Conservation (phyloP, 2,329 filamentous ascomycete species). For the Pseudocercospora ulei region DNA sequence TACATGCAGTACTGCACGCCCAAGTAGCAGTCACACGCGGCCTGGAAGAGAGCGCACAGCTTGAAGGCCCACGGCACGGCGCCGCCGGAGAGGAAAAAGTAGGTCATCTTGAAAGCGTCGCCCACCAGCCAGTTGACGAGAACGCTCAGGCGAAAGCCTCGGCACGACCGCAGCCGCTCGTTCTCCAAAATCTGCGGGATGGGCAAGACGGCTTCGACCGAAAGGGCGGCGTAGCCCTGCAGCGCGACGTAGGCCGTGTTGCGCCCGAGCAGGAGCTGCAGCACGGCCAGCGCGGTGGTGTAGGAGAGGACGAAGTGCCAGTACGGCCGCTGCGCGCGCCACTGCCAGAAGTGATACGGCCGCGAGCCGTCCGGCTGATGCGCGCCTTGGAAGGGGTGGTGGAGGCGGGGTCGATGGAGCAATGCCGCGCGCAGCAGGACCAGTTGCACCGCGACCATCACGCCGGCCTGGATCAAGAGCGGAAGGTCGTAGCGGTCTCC, state of each 20-base stretch:
- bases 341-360: constrained; percentile 75
- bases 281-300: constrained; percentile 49
- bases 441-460: constrained; percentile 52
- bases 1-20: constrained; percentile 67
- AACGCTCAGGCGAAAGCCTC: constrained; percentile 67
- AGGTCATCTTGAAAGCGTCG: constrained; percentile 71
- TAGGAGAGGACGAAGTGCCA: constrained; percentile 69
- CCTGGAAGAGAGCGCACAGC: constrained; percentile 72
- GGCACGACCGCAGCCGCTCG: constrained; percentile 57
- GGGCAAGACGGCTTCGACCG: constrained; percentile 70
- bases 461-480: constrained; percentile 50
- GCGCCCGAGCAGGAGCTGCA: constrained; percentile 59
- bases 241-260: constrained; percentile 53
- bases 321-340: constrained; percentile 64
- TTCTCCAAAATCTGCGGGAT: constrained; percentile 70
- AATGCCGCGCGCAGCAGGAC: constrained; percentile 53
- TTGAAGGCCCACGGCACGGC: constrained; percentile 69
- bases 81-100: constrained; percentile 64
- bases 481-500: constrained; percentile 51
- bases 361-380: constrained; percentile 42
- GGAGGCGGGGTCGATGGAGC: constrained; percentile 44
- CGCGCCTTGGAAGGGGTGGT: constrained; percentile 53
- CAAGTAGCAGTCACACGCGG: constrained; percentile 62
- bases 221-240: constrained; percentile 65
- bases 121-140: constrained; percentile 68